A percentile compares a stretch with the other conserved stretches of the same genome.
These are phyloP conservation scores for Celoporthe dispersa DNA, from an alignment of 2,329 filamentous ascomycete genomes.

Conservation along the genomic window DNA sequence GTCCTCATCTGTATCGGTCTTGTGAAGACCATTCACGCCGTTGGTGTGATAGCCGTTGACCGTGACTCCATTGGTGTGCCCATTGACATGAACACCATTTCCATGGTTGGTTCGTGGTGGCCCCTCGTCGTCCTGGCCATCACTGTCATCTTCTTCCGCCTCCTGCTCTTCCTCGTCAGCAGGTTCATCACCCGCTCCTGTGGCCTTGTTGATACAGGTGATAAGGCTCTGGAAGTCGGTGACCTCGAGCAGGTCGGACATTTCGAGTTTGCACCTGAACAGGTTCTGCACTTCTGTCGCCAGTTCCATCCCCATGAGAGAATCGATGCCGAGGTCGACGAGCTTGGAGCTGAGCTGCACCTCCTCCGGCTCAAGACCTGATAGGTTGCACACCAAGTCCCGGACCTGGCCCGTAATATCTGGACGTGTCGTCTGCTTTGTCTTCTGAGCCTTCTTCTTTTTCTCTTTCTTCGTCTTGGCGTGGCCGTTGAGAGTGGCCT, in stretches of 20 bases:
- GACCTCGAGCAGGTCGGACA: slow-evolving; percentile 8
- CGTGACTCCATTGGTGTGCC: background rate
- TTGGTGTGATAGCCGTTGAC: background rate
- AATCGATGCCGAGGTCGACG: slow-evolving; percentile 52
- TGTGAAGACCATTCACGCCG: background rate
- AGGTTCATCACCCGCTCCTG: background rate
- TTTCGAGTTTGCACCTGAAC: slow-evolving; percentile 39
- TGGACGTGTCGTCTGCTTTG: slow-evolving; percentile 14
- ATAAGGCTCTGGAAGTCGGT: slow-evolving; percentile 14
- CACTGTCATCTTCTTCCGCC: background rate
- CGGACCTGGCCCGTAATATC: background rate
- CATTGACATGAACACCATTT: background rate
- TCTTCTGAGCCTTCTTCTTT: slow-evolving; percentile 29
- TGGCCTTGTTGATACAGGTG: slow-evolving; percentile 2
- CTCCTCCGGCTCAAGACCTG: background rate
- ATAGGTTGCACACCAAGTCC: background rate
- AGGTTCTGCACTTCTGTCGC: slow-evolving; percentile 44
- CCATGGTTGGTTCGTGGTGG: background rate
- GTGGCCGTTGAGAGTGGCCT: background rate
- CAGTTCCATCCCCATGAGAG: slow-evolving; percentile 54
- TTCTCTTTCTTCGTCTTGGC: background rate
- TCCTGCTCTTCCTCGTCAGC: background rate
- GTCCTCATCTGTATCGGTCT: background rate
- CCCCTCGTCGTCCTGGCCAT: background rate
- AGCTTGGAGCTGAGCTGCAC: slow-evolving; percentile 35